Evolutionary conservation across 2,329 filamentous ascomycete species (phyloP).

Genomic region (Colletotrichum lindemuthianum): DNA sequence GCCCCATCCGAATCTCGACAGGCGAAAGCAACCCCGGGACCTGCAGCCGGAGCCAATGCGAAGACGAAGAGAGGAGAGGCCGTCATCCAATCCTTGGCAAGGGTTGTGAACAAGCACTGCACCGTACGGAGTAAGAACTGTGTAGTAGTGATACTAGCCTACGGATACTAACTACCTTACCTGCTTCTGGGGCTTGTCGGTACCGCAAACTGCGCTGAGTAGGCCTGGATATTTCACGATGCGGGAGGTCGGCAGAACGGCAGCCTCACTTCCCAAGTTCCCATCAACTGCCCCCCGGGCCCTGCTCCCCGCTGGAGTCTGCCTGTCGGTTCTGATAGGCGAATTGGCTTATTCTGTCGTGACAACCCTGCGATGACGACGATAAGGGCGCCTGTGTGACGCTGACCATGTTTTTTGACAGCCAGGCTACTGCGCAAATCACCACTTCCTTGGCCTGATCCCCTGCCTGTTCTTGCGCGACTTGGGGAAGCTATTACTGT

Average conservation of each 20-base stretch:
- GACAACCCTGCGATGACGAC: background rate
- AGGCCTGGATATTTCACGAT: too few species aligned
- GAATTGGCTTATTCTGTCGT: background rate
- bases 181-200: too few species aligned
- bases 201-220: too few species aligned
- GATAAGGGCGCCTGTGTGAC: conserved; percentile 1
- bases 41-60: background rate
- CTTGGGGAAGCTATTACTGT: too few species aligned
- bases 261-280: conserved; percentile 2
- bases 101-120: conserved; percentile 1
- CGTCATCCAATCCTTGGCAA: background rate
- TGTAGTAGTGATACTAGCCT: too few species aligned
- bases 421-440: background rate
- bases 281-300: background rate
- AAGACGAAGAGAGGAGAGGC: background rate
- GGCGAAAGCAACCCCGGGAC: background rate
- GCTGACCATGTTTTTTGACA: background rate
- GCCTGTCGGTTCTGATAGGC: conserved; percentile 1
- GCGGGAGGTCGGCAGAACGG: too few species aligned
- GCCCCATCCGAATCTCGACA: conserved; percentile 18
- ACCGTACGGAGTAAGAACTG: background rate
- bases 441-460: background rate
- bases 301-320: too few species aligned
- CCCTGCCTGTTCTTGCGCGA: too few species aligned
- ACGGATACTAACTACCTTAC: too few species aligned